Conservation (phyloP, 2,329 filamentous ascomycete genomes). For the Whalleya microplaca region DNA sequence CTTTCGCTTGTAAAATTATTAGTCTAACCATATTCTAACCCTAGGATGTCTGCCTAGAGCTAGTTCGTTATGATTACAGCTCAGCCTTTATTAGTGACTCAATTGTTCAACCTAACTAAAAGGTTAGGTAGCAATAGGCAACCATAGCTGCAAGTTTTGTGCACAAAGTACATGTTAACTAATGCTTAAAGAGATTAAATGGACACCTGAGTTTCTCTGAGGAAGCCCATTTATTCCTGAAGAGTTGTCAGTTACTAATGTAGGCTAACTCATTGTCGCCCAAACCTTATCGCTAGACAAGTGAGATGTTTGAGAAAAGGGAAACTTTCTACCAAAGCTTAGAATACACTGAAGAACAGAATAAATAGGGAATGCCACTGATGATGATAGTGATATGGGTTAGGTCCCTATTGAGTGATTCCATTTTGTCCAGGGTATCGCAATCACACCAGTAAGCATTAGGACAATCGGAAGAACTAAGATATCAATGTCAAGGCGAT, state of each 20-base stretch:
- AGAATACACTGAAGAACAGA: too few relatives aligned
- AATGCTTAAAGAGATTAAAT: neutral
- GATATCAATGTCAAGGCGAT: neutral
- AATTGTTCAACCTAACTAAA: neutral
- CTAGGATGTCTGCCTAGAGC: neutral
- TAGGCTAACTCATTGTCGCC: too few relatives aligned
- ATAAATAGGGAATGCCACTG: too few relatives aligned
- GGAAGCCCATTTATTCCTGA: neutral
- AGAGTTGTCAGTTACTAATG: neutral
- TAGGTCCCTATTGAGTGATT: neutral
- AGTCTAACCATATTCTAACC: too few relatives aligned
- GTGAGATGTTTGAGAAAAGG: too few relatives aligned
- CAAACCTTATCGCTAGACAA: too few relatives aligned
- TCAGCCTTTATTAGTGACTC: neutral
- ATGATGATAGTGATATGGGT: too few relatives aligned
- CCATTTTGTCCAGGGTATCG: neutral
- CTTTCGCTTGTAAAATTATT: too few relatives aligned
- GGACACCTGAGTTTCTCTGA: neutral
- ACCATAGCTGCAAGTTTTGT: neutral
- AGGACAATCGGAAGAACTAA: neutral
- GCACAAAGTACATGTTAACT: neutral
- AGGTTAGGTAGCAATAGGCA: neutral
- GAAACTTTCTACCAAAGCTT: too few relatives aligned
- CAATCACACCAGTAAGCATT: neutral
- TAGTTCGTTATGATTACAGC: neutral